Evolutionary conservation across 2,329 filamentous ascomycete species (phyloP).

Genomic region (Stagonosporopsis vannaccii): DNA sequence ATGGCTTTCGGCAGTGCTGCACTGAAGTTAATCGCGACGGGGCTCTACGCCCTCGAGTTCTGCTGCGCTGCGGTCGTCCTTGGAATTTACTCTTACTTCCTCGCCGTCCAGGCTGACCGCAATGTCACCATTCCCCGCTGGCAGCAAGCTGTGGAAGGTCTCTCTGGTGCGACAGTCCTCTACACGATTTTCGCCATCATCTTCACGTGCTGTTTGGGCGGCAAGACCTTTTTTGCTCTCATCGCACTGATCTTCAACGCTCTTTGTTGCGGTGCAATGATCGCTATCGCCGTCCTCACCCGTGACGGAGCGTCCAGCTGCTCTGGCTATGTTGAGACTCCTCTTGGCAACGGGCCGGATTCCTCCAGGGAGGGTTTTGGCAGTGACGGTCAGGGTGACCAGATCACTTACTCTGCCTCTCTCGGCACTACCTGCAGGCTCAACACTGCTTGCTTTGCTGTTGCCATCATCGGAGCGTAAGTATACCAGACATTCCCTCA

Average conservation of each 20-base stretch:
- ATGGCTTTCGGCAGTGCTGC: constrained; percentile 69
- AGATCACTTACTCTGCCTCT: constrained; percentile 54
- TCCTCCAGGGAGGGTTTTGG: constrained; percentile 58
- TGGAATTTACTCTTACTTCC: constrained; percentile 81
- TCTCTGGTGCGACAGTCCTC: constrained; percentile 75
- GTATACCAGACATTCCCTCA: constrained; percentile 32
- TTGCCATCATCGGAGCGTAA: constrained; percentile 79
- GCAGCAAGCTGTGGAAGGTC: constrained; percentile 73
- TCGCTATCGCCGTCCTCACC: constrained; percentile 81
- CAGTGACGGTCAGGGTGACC: constrained; percentile 50
- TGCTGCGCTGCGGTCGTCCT: constrained; percentile 76
- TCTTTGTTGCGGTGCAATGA: constrained; percentile 76
- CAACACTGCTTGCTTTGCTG: constrained; percentile 78
- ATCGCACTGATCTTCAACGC: constrained; percentile 79
- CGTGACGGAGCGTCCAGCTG: constrained; percentile 73
- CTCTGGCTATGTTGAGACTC: constrained; percentile 66
- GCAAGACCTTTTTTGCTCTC: constrained; percentile 72
- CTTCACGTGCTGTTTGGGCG: constrained; percentile 80
- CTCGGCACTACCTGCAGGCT: constrained; percentile 73
- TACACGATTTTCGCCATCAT: constrained; percentile 78
- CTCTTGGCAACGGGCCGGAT: constrained; percentile 72
- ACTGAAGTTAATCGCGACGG: constrained; percentile 74
- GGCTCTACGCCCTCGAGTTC: constrained; percentile 77
- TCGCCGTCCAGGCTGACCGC: constrained; percentile 74
- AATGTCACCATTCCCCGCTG: constrained; percentile 67